A percentile compares a stretch with the other conserved stretches of the same genome.
Conservation (phyloP, 768 basidiomycete genomes). For the Brasilioporus rufonigricans region DNA sequence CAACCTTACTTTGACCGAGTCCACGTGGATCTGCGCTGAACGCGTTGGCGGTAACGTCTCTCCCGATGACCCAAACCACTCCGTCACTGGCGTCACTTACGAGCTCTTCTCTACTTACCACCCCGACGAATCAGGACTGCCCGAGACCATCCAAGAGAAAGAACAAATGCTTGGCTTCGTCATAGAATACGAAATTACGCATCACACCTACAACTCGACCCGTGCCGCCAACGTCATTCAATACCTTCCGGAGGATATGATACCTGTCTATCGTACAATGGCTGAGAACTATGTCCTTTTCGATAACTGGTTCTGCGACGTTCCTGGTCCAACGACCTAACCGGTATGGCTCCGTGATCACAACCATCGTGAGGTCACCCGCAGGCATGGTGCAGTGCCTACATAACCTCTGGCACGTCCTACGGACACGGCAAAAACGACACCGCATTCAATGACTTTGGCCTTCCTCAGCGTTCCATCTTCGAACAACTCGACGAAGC, state of each 20-base stretch:
- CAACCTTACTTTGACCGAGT: slow-evolving; percentile 12
- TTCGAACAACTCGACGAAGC: slow-evolving; percentile 17
- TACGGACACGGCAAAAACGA: too few species aligned
- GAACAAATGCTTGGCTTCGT: slow-evolving; percentile 25
- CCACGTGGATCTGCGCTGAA: too few species aligned
- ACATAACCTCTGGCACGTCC: too few species aligned
- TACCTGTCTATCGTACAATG: slow-evolving; percentile 23
- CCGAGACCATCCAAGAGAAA: not conserved
- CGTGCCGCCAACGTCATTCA: slow-evolving; percentile 19
- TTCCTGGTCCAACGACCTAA: slow-evolving; percentile 24
- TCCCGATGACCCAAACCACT: slow-evolving; percentile 27
- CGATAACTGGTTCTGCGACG: slow-evolving; percentile 25
- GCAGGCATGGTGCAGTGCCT: too few species aligned
- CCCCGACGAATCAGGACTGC: slow-evolving; percentile 15
- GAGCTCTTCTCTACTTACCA: slow-evolving; percentile 23
- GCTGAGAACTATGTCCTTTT: slow-evolving; percentile 26
- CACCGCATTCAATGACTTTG: too few species aligned
- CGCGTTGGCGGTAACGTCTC: slow-evolving; percentile 17
- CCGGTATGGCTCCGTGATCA: too few species aligned
- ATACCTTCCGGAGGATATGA: slow-evolving; percentile 23
- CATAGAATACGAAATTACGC: too few species aligned
- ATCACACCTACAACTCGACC: slow-evolving; percentile 6
- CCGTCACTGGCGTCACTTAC: slow-evolving; percentile 22
- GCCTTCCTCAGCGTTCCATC: too few species aligned
- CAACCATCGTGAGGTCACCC: too few species aligned